Percentiles rank a stretch among this genome's conserved stretches.
Conservation (phyloP, 2,329 filamentous ascomycete genomes). For the Cercospora sp. region DNA sequence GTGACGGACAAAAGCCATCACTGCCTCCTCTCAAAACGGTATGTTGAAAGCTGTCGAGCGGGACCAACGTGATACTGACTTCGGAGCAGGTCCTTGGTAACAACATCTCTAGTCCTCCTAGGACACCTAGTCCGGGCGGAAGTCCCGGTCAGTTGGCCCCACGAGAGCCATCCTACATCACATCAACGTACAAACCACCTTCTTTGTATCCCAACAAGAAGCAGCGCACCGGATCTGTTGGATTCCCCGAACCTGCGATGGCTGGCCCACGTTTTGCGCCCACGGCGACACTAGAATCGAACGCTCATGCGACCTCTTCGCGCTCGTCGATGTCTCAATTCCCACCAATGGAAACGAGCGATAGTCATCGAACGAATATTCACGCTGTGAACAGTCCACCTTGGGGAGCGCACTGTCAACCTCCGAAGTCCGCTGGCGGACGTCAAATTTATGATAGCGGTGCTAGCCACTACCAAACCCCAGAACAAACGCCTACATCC, state of each 20-base stretch:
- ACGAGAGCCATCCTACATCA: conserved; percentile 36
- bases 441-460: conserved; percentile 17
- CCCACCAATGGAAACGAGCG: conserved; percentile 22
- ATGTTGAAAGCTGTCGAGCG: conserved; percentile 9
- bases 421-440: conserved; percentile 5
- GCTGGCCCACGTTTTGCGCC: conserved; percentile 20
- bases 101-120: conserved; percentile 34
- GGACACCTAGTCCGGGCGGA: conserved; percentile 34
- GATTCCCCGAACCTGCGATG: conserved; percentile 8
- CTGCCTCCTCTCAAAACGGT: conserved; percentile 40
- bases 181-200: conserved; percentile 38
- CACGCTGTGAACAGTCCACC: conserved; percentile 21
- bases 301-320: conserved; percentile 10
- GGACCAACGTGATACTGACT: background rate
- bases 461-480: conserved; percentile 25
- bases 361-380: conserved; percentile 15
- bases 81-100: conserved; percentile 32
- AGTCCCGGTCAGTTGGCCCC: conserved; percentile 33
- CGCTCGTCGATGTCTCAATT: conserved; percentile 20
- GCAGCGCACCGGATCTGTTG: conserved; percentile 29
- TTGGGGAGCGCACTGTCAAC: conserved; percentile 21
- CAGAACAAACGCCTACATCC: conserved; percentile 28
- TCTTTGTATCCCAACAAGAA: conserved; percentile 41
- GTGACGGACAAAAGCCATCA: conserved; percentile 35
- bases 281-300: conserved; percentile 20